These are phyloP conservation scores for Harrya chromipes DNA, from an alignment of 768 basidiomycete genomes.

Conservation along the genomic window DNA sequence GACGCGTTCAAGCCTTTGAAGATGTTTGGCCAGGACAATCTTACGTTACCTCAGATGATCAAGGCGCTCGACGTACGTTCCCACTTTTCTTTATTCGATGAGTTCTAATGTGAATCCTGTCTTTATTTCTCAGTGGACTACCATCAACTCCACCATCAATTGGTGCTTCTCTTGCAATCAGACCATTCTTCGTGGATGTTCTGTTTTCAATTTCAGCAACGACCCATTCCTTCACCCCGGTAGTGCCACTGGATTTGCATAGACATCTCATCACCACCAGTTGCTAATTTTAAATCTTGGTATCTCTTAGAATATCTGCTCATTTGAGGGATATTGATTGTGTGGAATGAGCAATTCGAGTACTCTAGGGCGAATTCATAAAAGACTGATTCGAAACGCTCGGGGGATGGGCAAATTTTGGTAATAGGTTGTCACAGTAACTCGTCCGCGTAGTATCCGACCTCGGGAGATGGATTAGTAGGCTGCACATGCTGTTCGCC, in stretches of 20 bases:
- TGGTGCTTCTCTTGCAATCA: conserved; percentile 36
- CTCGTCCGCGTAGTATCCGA: too few species aligned
- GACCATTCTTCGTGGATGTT: conserved; percentile 30
- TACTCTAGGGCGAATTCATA: too few species aligned
- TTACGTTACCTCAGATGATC: conserved; percentile 20
- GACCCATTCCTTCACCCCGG: conserved; percentile 27
- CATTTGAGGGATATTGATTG: too few species aligned
- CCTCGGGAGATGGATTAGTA: too few species aligned
- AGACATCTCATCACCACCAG: too few species aligned
- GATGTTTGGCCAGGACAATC: conserved; percentile 51
- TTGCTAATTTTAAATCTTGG: too few species aligned
- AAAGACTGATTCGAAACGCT: too few species aligned
- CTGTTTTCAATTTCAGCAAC: conserved; percentile 27
- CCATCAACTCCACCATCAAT: conserved; percentile 31
- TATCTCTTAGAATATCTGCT: too few species aligned
- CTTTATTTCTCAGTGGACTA: conserved; percentile 13
- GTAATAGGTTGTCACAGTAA: too few species aligned
- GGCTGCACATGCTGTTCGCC: too few species aligned
- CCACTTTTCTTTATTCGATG: neutral
- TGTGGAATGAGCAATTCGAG: too few species aligned
- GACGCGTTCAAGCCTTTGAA: conserved; percentile 57
- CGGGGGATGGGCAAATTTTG: too few species aligned
- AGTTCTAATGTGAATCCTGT: neutral
- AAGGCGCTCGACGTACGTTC: conserved; percentile 16
- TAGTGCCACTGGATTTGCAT: conserved; percentile 29